phyloP scores from a whole-genome alignment of 257 asterid species.

The Knoxia roxburghii region DNA sequence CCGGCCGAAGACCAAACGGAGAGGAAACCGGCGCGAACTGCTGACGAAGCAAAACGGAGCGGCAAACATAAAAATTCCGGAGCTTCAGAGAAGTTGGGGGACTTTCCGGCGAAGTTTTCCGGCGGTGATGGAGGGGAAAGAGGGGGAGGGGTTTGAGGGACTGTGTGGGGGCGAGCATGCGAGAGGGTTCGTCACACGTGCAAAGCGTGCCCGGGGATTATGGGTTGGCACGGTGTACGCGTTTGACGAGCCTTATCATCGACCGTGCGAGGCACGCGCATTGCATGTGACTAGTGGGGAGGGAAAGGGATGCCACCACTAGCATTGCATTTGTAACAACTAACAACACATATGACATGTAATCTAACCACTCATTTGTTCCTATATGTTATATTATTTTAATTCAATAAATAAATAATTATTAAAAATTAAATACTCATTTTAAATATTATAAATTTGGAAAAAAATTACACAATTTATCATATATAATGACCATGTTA shows the following conservation, averaged over 20 bases:
- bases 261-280: conserved; percentile 71
- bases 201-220: conserved; percentile 49
- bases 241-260: conserved; percentile 60
- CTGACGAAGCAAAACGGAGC: neutral
- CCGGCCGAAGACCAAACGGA: conserved; percentile 28
- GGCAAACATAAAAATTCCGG: neutral
- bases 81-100: neutral
- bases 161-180: conserved; percentile 28
- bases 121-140: conserved; percentile 44
- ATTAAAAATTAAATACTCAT: too few relatives aligned
- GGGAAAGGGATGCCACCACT: too few relatives aligned
- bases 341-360: neutral
- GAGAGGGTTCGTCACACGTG: conserved; percentile 55
- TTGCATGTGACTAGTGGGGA: conserved; percentile 32
- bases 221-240: conserved; percentile 55
- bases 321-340: too few relatives aligned
- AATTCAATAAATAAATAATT: too few relatives aligned
- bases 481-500: too few relatives aligned
- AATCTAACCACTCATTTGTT: neutral
- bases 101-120: conserved; percentile 55
- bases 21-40: conserved; percentile 9
- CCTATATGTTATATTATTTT: too few relatives aligned
- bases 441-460: too few relatives aligned
- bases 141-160: conserved; percentile 17
- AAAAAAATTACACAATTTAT: too few relatives aligned